Percentiles rank a stretch among this genome's conserved stretches.
Evolutionary conservation across 306 rosid species (phyloP).

Genomic region (Sophora flavescens): DNA sequence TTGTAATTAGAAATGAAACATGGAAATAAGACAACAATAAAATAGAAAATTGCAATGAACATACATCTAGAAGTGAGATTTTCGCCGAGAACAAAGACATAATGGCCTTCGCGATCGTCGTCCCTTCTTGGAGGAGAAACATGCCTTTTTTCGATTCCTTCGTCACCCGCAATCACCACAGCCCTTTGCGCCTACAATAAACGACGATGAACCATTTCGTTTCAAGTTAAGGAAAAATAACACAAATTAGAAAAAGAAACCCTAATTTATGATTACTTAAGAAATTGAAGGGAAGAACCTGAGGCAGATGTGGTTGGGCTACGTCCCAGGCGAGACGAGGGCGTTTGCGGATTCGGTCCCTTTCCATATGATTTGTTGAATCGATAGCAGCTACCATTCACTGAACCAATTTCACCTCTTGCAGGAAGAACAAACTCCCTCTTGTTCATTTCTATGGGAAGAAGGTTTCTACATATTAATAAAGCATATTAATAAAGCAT

Average conservation of each 20-base stretch:
- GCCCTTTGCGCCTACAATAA: conserved; percentile 63
- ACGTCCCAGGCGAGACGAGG: conserved; percentile 88
- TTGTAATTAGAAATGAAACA: neutral
- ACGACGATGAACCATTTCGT: neutral
- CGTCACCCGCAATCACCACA: conserved; percentile 48
- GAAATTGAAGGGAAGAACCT: conserved; percentile 55
- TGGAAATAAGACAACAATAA: neutral
- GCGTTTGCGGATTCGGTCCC: conserved; percentile 75
- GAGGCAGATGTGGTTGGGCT: conserved; percentile 63
- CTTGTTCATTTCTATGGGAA: no score
- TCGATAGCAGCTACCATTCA: conserved; percentile 45
- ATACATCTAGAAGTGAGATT: conserved; percentile 96
- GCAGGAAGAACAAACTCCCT: no score
- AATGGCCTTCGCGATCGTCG: conserved; percentile 96
- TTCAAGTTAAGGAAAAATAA: neutral
- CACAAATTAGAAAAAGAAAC: conserved; percentile 5
- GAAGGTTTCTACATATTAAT: no score
- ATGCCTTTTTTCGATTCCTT: conserved; percentile 56
- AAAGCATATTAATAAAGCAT: no score
- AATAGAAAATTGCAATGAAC: neutral
- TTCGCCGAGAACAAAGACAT: conserved; percentile 85
- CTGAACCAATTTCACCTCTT: neutral
- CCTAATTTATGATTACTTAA: conserved; percentile 39
- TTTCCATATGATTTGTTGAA: conserved; percentile 53
- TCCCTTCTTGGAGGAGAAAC: conserved; percentile 88